Percentiles rank a stretch among this genome's conserved stretches.
Conservation (phyloP, 306 rosid genomes). For the Benincasa hispida region DNA sequence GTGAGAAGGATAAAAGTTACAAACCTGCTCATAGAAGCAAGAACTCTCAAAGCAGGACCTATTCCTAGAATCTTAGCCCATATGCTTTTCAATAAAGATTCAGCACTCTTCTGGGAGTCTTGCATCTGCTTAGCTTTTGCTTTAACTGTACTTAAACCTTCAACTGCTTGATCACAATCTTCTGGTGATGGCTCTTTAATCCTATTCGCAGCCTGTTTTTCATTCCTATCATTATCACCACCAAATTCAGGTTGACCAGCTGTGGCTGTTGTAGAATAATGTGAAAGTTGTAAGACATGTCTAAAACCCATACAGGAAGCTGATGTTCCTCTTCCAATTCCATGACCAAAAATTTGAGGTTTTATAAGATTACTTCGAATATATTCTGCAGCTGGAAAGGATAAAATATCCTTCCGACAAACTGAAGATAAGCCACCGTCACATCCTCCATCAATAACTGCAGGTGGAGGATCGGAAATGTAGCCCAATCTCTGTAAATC, state of each 20-base stretch:
- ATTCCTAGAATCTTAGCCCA: constrained; percentile 66
- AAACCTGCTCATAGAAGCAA: constrained; percentile 86
- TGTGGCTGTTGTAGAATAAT: constrained; percentile 32
- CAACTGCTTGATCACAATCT: constrained; percentile 93
- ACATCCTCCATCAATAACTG: background rate
- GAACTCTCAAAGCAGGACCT: constrained; percentile 75
- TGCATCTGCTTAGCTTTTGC: constrained; percentile 73
- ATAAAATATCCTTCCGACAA: constrained; percentile 4
- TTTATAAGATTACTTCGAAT: background rate
- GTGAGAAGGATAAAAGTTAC: background rate
- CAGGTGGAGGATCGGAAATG: background rate
- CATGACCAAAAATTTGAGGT: background rate
- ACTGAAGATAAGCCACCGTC: constrained; percentile 9
- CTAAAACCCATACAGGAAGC: constrained; percentile 18
- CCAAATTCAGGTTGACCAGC: constrained; percentile 29
- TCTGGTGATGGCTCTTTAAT: constrained; percentile 81
- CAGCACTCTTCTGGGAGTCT: constrained; percentile 34
- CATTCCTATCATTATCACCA: constrained; percentile 19
- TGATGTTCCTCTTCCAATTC: constrained; percentile 11
- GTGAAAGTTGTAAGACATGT: constrained; percentile 29
- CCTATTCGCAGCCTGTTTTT: constrained; percentile 28
- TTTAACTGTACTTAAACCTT: constrained; percentile 68
- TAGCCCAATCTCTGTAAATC: constrained; percentile 2
- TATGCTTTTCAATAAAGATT: constrained; percentile 31
- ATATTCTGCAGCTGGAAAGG: constrained; percentile 13